Base-by-base conservation (phyloP, 768 basidiomycete species). In the Psilocybe sp. region DNA sequence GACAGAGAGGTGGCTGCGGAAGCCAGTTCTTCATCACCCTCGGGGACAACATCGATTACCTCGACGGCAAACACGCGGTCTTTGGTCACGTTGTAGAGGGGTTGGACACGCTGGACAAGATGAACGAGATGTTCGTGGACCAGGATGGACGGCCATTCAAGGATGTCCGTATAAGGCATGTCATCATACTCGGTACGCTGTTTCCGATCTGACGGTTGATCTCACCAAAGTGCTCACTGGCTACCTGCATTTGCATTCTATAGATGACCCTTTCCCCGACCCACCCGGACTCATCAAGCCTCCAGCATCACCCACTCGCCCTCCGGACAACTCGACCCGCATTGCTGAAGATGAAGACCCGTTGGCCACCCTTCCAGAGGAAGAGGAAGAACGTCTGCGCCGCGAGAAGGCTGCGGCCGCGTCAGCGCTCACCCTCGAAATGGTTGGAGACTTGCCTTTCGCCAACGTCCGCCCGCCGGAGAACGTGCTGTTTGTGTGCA, bases 381-480 rank as follows among this genome's bases (percentile, higher is more conserved):
- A 93, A 53, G 89, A 95, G 52, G 84, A 84, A 42, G 96, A 95
- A 57, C 79, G 75, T 2, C 74, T 83, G 38, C 82, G 88, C 18
- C 84, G 94, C n/a, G 82, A 87, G 69, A 87, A 88, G 46, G 93
- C 94, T 0, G 96, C 97, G 0, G 83, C 82, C 1, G 93, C 96
- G 0, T 93, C 94, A 40, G 97, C 97, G 0, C 73, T 99, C 35
- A 98, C 97, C 4, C 81, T 99, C 44, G 97, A 99, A 69, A 99
- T 99, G 97, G 96, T 99, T 49, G 97, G 97, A 31, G 97, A 99
- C 69, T 74, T 98, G 46, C 97, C 97, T 1, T 98, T 99, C 64
- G 97, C 97, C 19, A 94, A 96, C 61, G 94, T 99, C 39, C 83
- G 94, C 39, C 97, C 97, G 0, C 97, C 97, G 0, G 97, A 99